A percentile compares a stretch with the other conserved stretches of the same genome.
These are phyloP conservation scores for Globisporangium irregulare DNA, from an alignment of 352 stramenopile species.

Conservation along the genomic window DNA sequence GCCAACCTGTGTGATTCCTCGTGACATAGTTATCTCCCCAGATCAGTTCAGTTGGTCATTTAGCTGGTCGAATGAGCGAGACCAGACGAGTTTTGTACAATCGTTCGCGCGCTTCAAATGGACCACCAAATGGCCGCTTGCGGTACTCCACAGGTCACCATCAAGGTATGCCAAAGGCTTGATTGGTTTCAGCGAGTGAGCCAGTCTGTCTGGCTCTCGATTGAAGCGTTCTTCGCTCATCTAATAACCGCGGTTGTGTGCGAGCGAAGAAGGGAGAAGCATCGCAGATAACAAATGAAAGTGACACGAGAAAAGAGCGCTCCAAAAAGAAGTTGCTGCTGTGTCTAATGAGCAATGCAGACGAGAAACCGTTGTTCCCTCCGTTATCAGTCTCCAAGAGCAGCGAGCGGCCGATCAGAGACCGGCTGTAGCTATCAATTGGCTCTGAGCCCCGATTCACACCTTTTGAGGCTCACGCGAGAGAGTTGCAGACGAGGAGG, in stretches of 20 bases:
- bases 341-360: not conserved
- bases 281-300: not conserved
- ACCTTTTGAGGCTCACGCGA: not conserved
- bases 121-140: no score
- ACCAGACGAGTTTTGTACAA: no score
- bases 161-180: no score
- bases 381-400: not conserved
- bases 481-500: not conserved
- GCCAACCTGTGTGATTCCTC: not conserved
- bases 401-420: not conserved
- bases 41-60: not conserved
- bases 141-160: no score
- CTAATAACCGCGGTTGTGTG: not conserved
- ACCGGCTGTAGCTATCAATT: not conserved
- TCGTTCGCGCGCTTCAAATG: no score
- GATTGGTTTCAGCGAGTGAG: no score
- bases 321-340: not conserved
- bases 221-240: not conserved
- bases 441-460: not conserved
- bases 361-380: not conserved
- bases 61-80: not conserved
- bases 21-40: not conserved
- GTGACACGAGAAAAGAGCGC: not conserved
- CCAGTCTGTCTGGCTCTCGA: not conserved
- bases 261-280: not conserved